Evolutionary conservation across 148 eudicot species (phyloP), one percentile per base, ranked within the genome.

Genomic region (Hydrangea macrophylla): DNA sequence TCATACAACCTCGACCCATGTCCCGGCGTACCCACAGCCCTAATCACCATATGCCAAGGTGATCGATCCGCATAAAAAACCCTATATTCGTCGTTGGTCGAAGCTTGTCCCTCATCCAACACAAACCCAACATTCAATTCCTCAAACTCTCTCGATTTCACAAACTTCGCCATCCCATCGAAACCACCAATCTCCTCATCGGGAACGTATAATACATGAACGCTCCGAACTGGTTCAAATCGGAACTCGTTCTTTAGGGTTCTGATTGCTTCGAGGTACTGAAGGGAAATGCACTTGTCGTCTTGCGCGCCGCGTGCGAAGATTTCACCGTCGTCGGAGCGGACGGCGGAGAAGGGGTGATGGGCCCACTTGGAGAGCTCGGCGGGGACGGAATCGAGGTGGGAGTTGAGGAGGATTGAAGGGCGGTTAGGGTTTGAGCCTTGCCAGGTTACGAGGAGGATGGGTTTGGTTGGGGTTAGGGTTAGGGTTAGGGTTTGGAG

Each of bases 331-430:
- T 82, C 81, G 50, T 75, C 2, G 32, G 85, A 42, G 0, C 67
- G 67, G 65, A 66, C 37, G 44, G 89, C 97, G 54, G 84, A 61
- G 80, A 88, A 94, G 23, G 97, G 97, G 2, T 74, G 76, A 71
- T 88, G 84, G 64, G 6, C 0, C 99, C 96, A 94, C 69, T 88
- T 84, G 50, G 71, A 40, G 67, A 87, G 83, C 77, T 90, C 97
- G 35, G 91, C 91, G 20, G 99, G 96, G 76, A 90, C 96, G 24
- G 96, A 93, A 60, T 93, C 98, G 48, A 93, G 82, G 74, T 93
- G 98, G 67, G 99, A 94, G 82, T 90, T 94, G 84, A 91, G 70
- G 36, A 94, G 84, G 51, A 94, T 39, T 24, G 97, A 82, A n/a
- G 90, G 89, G 65, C 90, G 91, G 9, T 85, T 64, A 1, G 96